phyloP scores from a whole-genome alignment of 1,139 yeast genomes.

The Candida frijolesensis region DNA sequence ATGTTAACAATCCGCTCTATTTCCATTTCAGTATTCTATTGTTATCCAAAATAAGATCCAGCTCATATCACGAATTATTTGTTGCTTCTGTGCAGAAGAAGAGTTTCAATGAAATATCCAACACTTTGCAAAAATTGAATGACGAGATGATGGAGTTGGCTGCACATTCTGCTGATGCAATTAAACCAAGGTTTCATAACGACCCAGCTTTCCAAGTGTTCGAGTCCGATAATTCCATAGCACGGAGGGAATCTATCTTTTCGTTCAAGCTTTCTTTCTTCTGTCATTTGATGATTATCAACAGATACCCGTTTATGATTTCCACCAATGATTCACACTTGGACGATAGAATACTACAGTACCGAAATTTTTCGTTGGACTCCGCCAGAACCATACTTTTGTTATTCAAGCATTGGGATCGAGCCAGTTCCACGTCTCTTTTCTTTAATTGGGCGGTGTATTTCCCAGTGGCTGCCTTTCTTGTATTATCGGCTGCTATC shows the following conservation, averaged over 20 bases:
- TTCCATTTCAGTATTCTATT: conserved; percentile 20
- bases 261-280: conserved; percentile 32
- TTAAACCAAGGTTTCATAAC: conserved; percentile 28
- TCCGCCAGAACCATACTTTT: conserved; percentile 40
- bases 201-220: conserved; percentile 24
- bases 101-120: conserved; percentile 20
- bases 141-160: conserved; percentile 22
- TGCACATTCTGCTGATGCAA: conserved; percentile 16
- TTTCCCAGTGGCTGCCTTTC: conserved; percentile 38
- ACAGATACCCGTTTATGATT: conserved; percentile 34
- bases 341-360: conserved; percentile 19
- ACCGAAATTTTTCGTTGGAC: conserved; percentile 30
- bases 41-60: conserved; percentile 31
- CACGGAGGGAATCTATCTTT: conserved; percentile 21
- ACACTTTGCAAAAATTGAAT: conserved; percentile 23
- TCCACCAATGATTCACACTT: conserved; percentile 19
- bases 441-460: conserved; percentile 36
- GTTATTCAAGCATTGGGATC: conserved; percentile 24
- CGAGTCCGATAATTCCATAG: conserved; percentile 3
- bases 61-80: conserved; percentile 31
- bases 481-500: conserved; percentile 32
- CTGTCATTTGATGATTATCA: conserved; percentile 38
- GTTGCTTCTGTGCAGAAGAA: conserved; percentile 27
- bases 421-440: conserved; percentile 23
- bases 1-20: conserved; percentile 6